Evolutionary conservation across 768 basidiomycete genomes (phyloP).

Genomic region (Termitomyces sp.): DNA sequence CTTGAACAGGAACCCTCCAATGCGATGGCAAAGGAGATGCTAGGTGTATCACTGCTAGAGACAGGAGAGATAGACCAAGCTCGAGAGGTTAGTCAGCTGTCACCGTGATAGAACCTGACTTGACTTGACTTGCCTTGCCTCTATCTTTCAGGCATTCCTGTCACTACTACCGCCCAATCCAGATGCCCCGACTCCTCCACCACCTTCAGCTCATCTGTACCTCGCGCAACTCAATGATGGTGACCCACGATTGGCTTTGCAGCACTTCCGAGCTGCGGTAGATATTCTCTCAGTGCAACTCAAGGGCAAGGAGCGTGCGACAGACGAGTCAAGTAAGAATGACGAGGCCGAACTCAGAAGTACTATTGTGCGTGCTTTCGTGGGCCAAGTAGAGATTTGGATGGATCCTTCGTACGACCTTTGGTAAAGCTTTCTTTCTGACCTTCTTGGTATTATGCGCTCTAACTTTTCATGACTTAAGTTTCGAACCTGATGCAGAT

Average conservation of each 20-base stretch:
- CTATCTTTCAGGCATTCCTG: conserved; percentile 49
- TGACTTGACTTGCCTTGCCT: conserved; percentile 3
- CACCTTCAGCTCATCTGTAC: conserved; percentile 81
- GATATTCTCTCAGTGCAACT: conserved; percentile 62
- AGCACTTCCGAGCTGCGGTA: conserved; percentile 78
- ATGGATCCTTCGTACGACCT: conserved; percentile 89
- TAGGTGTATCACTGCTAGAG: conserved; percentile 77
- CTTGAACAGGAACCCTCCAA: conserved; percentile 59
- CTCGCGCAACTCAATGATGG: conserved; percentile 82
- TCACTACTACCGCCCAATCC: conserved; percentile 56
- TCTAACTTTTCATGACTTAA: conserved; percentile 21
- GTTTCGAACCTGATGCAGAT: conserved; percentile 80
- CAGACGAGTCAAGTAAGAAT: conserved; percentile 27
- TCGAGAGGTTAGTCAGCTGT: conserved; percentile 44
- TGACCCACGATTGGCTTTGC: conserved; percentile 66
- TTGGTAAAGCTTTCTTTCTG: conserved; percentile 46
- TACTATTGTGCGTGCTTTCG: conserved; percentile 72
- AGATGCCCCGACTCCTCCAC: conserved; percentile 53
- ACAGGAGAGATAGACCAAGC: conserved; percentile 72
- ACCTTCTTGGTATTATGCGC: not conserved
- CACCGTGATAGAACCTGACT: not conserved
- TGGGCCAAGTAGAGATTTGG: conserved; percentile 94
- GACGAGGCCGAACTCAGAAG: conserved; percentile 58
- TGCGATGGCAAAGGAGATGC: conserved; percentile 70
- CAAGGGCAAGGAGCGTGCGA: conserved; percentile 67